phyloP scores from a whole-genome alignment of 768 basidiomycete species.

The Scleroderma bovista region DNA sequence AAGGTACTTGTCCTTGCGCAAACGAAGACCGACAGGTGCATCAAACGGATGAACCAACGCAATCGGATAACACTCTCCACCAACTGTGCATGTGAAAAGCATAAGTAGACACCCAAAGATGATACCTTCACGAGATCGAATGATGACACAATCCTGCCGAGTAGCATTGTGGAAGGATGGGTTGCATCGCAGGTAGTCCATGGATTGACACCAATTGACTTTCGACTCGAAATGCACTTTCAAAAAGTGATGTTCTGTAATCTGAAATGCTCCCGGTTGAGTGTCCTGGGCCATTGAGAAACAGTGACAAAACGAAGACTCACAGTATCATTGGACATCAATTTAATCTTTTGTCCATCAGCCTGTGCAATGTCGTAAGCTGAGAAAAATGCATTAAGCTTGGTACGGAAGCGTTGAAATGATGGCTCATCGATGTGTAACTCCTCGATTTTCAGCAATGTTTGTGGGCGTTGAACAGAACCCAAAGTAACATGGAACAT shows the following conservation, averaged over 20 bases:
- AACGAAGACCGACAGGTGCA: constrained; percentile 3
- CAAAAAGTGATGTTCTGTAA: constrained; percentile 16
- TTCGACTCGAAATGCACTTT: constrained; percentile 23
- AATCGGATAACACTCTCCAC: constrained; percentile 5
- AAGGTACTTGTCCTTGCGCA: constrained; percentile 3
- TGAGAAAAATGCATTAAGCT: neutral
- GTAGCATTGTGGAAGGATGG: constrained; percentile 22
- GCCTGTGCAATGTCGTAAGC: neutral
- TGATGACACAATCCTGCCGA: constrained; percentile 25
- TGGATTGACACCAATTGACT: constrained; percentile 22
- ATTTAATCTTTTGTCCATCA: neutral
- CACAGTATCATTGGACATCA: neutral
- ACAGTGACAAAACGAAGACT: neutral
- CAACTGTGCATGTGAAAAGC: constrained; percentile 18
- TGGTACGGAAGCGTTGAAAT: neutral
- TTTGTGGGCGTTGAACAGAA: neutral
- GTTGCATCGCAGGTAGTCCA: constrained; percentile 27
- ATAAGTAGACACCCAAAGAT: constrained; percentile 16
- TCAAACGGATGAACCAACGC: constrained; percentile 17
- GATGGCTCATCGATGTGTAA: neutral
- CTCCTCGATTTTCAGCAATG: neutral
- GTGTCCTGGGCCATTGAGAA: neutral
- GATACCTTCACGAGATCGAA: neutral
- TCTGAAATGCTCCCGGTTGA: constrained; percentile 13
- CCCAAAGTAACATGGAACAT: neutral